Conservation (phyloP, 2,329 filamentous ascomycete species). For the Xenoacremonium recifei region DNA sequence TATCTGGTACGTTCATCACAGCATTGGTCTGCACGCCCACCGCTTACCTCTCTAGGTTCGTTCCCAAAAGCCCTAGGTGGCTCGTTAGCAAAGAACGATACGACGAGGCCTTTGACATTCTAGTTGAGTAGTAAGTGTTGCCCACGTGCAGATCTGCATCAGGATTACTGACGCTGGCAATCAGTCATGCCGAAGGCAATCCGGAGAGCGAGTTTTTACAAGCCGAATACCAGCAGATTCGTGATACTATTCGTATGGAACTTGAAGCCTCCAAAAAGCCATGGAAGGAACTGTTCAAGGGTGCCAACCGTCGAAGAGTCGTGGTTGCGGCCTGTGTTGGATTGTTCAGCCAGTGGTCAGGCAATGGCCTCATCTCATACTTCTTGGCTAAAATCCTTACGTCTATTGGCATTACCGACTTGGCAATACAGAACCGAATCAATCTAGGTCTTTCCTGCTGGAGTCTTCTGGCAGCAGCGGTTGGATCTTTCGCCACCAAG, state of each 20-base stretch:
- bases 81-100: conserved; percentile 1
- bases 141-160: no score
- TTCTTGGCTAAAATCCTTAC: conserved; percentile 32
- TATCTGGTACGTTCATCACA: neutral
- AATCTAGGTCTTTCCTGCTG: conserved; percentile 17
- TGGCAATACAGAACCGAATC: conserved; percentile 15
- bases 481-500: conserved; percentile 11
- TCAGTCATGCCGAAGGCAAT: conserved; percentile 7
- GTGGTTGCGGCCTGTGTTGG: conserved; percentile 1
- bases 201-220: conserved; percentile 2
- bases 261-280: neutral
- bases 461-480: conserved; percentile 31
- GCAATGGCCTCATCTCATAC: conserved; percentile 35
- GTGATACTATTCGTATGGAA: conserved; percentile 1
- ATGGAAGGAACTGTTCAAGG: neutral
- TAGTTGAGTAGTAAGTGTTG: conserved; percentile 10
- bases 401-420: conserved; percentile 23
- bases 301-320: neutral
- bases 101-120: conserved; percentile 4
- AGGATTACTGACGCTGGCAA: no score
- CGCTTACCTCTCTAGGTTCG: neutral
- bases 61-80: conserved; percentile 9
- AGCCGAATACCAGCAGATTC: conserved; percentile 8
- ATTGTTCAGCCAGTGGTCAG: conserved; percentile 13
- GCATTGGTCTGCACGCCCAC: neutral